Percentiles rank a stretch among this genome's conserved stretches.
These are phyloP conservation scores for Yamadazyma oceani DNA, from an alignment of 1,139 yeast species.

Conservation along the genomic window DNA sequence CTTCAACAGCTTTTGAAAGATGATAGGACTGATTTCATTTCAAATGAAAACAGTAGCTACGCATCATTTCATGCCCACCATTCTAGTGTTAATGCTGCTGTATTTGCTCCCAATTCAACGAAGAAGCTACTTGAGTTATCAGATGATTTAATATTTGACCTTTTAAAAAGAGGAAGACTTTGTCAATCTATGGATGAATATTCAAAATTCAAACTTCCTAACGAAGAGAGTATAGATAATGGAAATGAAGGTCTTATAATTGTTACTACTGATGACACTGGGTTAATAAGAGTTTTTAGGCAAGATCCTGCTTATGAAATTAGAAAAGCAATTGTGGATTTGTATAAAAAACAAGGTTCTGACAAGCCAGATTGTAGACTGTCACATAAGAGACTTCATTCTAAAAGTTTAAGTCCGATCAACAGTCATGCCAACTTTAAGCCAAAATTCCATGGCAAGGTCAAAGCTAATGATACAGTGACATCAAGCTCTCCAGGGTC, in stretches of 20 bases:
- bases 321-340: slow-evolving; percentile 24
- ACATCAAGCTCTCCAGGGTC: background rate
- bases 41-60: slow-evolving; percentile 54
- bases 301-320: slow-evolving; percentile 64
- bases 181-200: slow-evolving; percentile 6
- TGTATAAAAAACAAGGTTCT: slow-evolving; percentile 13
- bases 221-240: slow-evolving; percentile 18
- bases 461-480: background rate
- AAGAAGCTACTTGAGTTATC: slow-evolving; percentile 65
- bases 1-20: slow-evolving; percentile 22
- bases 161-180: slow-evolving; percentile 32
- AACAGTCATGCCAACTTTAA: slow-evolving; percentile 7
- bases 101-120: slow-evolving; percentile 78
- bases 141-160: slow-evolving; percentile 75
- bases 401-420: slow-evolving; percentile 7
- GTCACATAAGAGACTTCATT: background rate
- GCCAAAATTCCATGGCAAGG: slow-evolving; percentile 3
- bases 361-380: slow-evolving; percentile 1
- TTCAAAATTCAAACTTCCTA: slow-evolving; percentile 6
- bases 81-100: slow-evolving; percentile 69
- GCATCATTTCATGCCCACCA: slow-evolving; percentile 78
- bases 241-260: slow-evolving; percentile 49
- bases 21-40: slow-evolving; percentile 28
- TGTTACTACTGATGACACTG: slow-evolving; percentile 75
- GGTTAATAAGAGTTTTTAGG: slow-evolving; percentile 73